Evolutionary conservation across 805 yeast genomes (phyloP).

Genomic region (Barnettozyma populi): DNA sequence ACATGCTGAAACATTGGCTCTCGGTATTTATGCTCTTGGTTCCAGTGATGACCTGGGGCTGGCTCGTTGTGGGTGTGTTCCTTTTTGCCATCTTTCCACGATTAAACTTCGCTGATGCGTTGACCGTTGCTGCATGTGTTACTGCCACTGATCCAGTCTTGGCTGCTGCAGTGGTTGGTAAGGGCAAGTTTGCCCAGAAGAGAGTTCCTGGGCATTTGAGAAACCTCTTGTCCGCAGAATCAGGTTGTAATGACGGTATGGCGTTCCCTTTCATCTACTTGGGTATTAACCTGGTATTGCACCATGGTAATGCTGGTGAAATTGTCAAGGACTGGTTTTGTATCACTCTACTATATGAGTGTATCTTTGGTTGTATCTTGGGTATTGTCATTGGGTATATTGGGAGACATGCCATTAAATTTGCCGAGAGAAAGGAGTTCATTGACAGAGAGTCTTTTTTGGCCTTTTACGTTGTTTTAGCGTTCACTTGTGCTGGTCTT

Average conservation of each 20-base stretch:
- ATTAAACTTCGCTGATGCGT: slow-evolving; percentile 62
- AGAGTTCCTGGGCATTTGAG: slow-evolving; percentile 92
- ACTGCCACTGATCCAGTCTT: slow-evolving; percentile 95
- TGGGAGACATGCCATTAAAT: slow-evolving; percentile 65
- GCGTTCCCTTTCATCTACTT: slow-evolving; percentile 85
- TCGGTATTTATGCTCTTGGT: slow-evolving; percentile 69
- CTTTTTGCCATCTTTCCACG: slow-evolving; percentile 75
- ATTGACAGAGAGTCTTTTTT: slow-evolving; percentile 88
- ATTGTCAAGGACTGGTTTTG: slow-evolving; percentile 79
- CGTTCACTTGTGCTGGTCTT: slow-evolving; percentile 82
- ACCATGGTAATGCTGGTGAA: slow-evolving; percentile 57
- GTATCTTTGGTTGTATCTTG: slow-evolving; percentile 69
- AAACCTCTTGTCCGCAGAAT: slow-evolving; percentile 75
- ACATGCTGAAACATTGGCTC: slow-evolving; percentile 79
- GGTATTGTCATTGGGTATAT: slow-evolving; percentile 70
- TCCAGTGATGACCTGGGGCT: slow-evolving; percentile 88
- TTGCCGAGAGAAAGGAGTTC: slow-evolving; percentile 61
- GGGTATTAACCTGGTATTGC: slow-evolving; percentile 61
- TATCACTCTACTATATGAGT: slow-evolving; percentile 73
- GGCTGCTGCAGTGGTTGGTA: slow-evolving; percentile 94
- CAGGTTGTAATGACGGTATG: slow-evolving; percentile 93
- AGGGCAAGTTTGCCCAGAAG: slow-evolving; percentile 78
- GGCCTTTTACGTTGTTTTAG: slow-evolving; percentile 75
- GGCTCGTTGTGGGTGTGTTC: slow-evolving; percentile 78
- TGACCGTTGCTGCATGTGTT: slow-evolving; percentile 78